Evolutionary conservation across 1,139 yeast genomes (phyloP), one percentile per base, ranked within the genome.

Genomic region (Hemisphaericaspora lyxosophila): DNA sequence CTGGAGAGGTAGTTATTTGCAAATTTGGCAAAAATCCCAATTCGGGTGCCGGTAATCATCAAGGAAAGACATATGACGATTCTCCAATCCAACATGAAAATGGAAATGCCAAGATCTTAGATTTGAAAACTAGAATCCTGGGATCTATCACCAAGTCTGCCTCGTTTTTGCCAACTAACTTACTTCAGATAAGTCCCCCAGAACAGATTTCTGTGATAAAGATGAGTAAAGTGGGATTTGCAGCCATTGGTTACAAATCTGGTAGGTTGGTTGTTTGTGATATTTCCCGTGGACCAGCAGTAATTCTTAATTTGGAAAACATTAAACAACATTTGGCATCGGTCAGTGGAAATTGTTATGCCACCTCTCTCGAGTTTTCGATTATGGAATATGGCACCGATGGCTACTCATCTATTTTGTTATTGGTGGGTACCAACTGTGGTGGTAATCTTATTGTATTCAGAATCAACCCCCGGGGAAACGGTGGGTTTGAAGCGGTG

Each of bases 251-350:
- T 0, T 89, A 86, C 57, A 75, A 75, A 34, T 77, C 83, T 11
- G 98, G 98, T 17, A 73, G 80, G 30, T 50, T 92, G 23, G 62
- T 84, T 3, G 82, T 92, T 0, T 66, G 94, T 45, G 97, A 92
- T 60, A 57, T 69, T 11, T 72, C 88, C 41, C 72, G 97, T 43
- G 95, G 95, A 0, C 96, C 96, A 1, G 88, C 89, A 0, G 69
- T 87, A 2, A 85, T 90, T 22, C 77, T 70, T 50, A 73, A 79
- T 46, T 45, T 55, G 13, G 81, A 71, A n/a, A 61, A 64, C 1
- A 54, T 80, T 12, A 51, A 57, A 12, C 65, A 66, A 29, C 60
- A 61, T 32, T 67, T 70, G n/a, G 78, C 56, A 1, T 60, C 72
- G 8, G 61, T 65, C 2, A 44, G 58, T 4, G 64, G 64, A 1